Conservation (phyloP, 257 asterid species). For the Pogostemon cablin region DNA sequence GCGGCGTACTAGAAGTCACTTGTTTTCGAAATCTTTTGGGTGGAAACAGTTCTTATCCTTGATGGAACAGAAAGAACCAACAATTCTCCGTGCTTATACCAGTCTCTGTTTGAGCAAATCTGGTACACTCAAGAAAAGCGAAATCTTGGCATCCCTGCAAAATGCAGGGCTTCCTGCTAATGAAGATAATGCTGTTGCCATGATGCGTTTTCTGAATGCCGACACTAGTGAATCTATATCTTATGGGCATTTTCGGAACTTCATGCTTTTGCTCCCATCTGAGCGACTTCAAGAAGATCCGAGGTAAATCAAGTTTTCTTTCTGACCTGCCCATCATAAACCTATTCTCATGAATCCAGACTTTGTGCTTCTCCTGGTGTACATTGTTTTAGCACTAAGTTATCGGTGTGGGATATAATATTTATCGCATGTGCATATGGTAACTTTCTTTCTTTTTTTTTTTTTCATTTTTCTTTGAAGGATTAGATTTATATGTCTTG, state of each 20-base stretch:
- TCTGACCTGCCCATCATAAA: conserved; percentile 6
- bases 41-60: conserved; percentile 95
- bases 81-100: conserved; percentile 95
- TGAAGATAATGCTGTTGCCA: conserved; percentile 98
- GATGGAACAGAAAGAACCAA: conserved; percentile 99
- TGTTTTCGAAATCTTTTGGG: conserved; percentile 92
- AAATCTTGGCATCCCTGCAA: conserved; percentile 79
- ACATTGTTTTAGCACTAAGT: background rate
- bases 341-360: conserved; percentile 15
- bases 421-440: background rate
- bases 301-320: conserved; percentile 54
- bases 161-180: conserved; percentile 98
- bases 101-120: conserved; percentile 97
- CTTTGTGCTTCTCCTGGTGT: background rate
- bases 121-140: conserved; percentile 92
- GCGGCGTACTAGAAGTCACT: conserved; percentile 86
- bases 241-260: conserved; percentile 96
- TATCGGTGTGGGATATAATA: background rate
- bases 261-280: conserved; percentile 97
- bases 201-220: conserved; percentile 97
- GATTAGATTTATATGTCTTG: conserved; percentile 21
- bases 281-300: conserved; percentile 99
- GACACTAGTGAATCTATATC: conserved; percentile 93
- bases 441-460: background rate
- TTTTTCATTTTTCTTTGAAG: background rate